Percentiles rank a stretch among this genome's conserved stretches.
Evolutionary conservation across 805 yeast species (phyloP).

Genomic region (Saturnispora mendoncae): DNA sequence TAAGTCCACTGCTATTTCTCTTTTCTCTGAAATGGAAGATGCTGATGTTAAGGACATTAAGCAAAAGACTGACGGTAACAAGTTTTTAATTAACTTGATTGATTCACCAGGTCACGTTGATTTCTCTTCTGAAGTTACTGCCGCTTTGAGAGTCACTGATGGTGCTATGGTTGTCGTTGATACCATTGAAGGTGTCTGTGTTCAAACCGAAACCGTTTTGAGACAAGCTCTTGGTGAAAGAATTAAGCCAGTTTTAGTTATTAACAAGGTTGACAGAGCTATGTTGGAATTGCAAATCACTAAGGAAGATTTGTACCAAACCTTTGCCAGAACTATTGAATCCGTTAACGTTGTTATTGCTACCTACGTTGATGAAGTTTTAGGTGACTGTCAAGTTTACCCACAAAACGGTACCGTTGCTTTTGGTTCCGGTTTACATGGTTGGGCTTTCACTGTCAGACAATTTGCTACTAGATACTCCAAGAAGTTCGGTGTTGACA

Average conservation of each 20-base stretch:
- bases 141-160: slow-evolving; percentile 99
- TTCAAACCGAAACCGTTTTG: slow-evolving; percentile 98
- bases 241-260: slow-evolving; percentile 96
- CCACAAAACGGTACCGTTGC: slow-evolving; percentile 99
- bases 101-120: slow-evolving; percentile 99
- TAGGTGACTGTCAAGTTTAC: slow-evolving; percentile 98
- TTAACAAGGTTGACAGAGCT: slow-evolving; percentile 99
- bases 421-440: slow-evolving; percentile 99
- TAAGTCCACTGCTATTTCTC: slow-evolving; percentile 97
- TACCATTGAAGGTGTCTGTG: slow-evolving; percentile 99
- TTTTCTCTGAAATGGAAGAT: slow-evolving; percentile 79
- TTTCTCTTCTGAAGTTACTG: slow-evolving; percentile 99
- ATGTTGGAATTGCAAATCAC: slow-evolving; percentile 96
- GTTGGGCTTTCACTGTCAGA: slow-evolving; percentile 99
- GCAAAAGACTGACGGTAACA: slow-evolving; percentile 88
- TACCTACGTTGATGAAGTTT: slow-evolving; percentile 80
- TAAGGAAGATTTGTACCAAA: slow-evolving; percentile 98
- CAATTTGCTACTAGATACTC: slow-evolving; percentile 97
- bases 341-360: slow-evolving; percentile 97
- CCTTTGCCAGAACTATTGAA: slow-evolving; percentile 98
- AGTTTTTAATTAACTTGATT: slow-evolving; percentile 94
- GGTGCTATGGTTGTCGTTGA: slow-evolving; percentile 99
- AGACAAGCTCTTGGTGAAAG: slow-evolving; percentile 99
- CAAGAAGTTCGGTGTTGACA: slow-evolving; percentile 99
- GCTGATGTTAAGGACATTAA: slow-evolving; percentile 83